Percentiles rank a stretch among this genome's conserved stretches.
These are phyloP conservation scores for Hymenoscyphus infarciens DNA, from an alignment of 2,329 filamentous ascomycete genomes.

Conservation along the genomic window DNA sequence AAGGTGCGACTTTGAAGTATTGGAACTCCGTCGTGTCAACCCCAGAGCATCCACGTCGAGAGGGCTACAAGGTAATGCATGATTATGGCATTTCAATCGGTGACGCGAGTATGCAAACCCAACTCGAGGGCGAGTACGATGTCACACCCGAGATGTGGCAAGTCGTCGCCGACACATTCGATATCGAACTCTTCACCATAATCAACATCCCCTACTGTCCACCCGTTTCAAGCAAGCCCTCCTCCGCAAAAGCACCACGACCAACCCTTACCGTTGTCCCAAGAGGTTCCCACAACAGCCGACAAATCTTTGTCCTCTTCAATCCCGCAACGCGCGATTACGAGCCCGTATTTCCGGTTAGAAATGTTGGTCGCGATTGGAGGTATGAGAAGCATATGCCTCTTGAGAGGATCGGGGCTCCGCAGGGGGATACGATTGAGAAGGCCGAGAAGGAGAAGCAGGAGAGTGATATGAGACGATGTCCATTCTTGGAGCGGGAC, in stretches of 20 bases:
- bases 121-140: neutral
- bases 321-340: neutral
- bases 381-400: neutral
- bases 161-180: neutral
- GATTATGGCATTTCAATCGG: neutral
- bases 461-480: neutral
- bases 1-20: neutral
- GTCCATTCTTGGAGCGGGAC: neutral
- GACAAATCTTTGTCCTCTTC: neutral
- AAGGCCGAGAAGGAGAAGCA: neutral
- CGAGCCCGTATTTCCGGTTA: neutral
- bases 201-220: neutral
- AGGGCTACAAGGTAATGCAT: neutral
- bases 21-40: neutral
- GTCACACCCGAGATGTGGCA: constrained; percentile 5
- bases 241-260: neutral
- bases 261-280: neutral
- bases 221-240: neutral
- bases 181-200: neutral
- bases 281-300: neutral
- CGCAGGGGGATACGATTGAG: neutral
- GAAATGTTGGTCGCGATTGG: neutral
- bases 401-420: neutral
- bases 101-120: neutral
- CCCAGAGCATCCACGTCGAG: neutral